Base-by-base conservation (phyloP, 2,329 filamentous ascomycete species). In the Penicillium hordei region DNA sequence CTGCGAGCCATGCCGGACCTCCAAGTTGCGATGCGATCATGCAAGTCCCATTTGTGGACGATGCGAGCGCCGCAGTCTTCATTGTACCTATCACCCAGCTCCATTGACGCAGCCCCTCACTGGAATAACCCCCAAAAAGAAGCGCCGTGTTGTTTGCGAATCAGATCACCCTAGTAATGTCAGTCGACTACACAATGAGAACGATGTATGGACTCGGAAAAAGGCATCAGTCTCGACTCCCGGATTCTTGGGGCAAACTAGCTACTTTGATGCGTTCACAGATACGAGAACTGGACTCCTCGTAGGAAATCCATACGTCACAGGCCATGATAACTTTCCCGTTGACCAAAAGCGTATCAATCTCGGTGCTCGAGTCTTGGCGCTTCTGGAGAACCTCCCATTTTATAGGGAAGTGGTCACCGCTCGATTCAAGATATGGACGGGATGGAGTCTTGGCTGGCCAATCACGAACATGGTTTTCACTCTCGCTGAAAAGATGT, bases 21-120 rank as follows among this genome's bases (percentile, higher is more conserved):
- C 65, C 12, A 68, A 68, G 42, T 48, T 68, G n/a, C 64, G 66
- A 25, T 68, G 66, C 49, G 66, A 68, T 21, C 65, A 68, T 52
- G 43, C 39, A 21, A 55, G 45, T 21, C 52, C 52, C 4, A 31
- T 49, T 5, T 55, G 52, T 43, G 52, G 45, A 25, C 45, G 52
- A 13, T 55, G 52, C 33, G 45, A 27, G 21, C 52, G 52, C 17
- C 52, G 52, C 9, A n/a, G 29, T 23, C 45, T 55, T 23, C 38
- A 29, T 27, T 55, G 52, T 36, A 31, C 31, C 4, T 55, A 49
- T 49, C 52, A 55, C 29, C 52, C 52, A 5, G 52, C 52, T 36
- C 45, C 52, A 4, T 15, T 55, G 29, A 55, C 52, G 1, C 38
- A 49, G 13, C 4, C 27, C 21, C 1, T 8, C 38, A n/a, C 38